These are phyloP conservation scores for Thelonectria olida DNA, from an alignment of 2,329 filamentous ascomycete species.

Conservation along the genomic window DNA sequence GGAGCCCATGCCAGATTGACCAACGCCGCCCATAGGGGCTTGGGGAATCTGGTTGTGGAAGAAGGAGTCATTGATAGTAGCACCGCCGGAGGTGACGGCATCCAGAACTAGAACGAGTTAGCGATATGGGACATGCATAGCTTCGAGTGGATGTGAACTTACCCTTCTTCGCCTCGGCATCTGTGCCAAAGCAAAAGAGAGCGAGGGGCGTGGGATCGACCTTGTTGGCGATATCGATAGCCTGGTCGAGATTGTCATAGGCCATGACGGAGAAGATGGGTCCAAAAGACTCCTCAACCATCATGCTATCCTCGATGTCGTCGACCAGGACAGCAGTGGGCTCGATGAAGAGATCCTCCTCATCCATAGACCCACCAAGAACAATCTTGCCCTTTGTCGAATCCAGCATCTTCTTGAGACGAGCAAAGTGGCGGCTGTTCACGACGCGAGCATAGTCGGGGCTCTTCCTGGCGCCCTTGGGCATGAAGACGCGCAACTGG, in stretches of 20 bases:
- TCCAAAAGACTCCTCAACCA: slow-evolving; percentile 88
- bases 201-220: slow-evolving; percentile 86
- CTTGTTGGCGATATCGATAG: slow-evolving; percentile 81
- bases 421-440: slow-evolving; percentile 80
- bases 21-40: slow-evolving; percentile 60
- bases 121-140: neutral
- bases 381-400: slow-evolving; percentile 84
- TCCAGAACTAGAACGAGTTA: slow-evolving; percentile 48
- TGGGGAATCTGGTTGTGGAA: slow-evolving; percentile 53
- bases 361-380: slow-evolving; percentile 85
- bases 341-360: slow-evolving; percentile 83
- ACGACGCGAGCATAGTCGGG: slow-evolving; percentile 83
- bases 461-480: slow-evolving; percentile 80
- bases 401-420: slow-evolving; percentile 93
- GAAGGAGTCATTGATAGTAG: slow-evolving; percentile 60
- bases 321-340: slow-evolving; percentile 91
- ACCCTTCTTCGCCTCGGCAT: slow-evolving; percentile 80
- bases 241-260: slow-evolving; percentile 82
- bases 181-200: slow-evolving; percentile 85
- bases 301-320: slow-evolving; percentile 75
- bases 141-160: slow-evolving; percentile 39
- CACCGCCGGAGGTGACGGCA: slow-evolving; percentile 57
- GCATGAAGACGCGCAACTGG: slow-evolving; percentile 81
- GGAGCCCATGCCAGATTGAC: slow-evolving; percentile 56
- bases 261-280: slow-evolving; percentile 88